These are phyloP conservation scores for Firmiana major DNA, from an alignment of 345 rosid genomes.

Conservation along the genomic window DNA sequence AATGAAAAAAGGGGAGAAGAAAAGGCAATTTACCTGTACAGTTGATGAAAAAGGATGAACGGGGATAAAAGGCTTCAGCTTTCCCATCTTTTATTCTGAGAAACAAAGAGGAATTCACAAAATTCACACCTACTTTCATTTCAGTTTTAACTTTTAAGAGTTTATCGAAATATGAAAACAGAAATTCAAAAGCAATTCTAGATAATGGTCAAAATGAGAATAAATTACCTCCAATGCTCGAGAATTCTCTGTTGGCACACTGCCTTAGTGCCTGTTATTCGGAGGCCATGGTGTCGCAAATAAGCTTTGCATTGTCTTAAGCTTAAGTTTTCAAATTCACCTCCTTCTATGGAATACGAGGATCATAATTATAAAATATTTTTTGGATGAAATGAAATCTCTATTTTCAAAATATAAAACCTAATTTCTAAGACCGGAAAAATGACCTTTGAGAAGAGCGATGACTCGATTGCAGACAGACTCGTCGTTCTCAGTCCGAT, in stretches of 20 bases:
- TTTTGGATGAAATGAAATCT: background rate
- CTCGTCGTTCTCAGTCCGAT: constrained; percentile 29
- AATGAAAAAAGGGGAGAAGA: background rate
- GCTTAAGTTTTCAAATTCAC: constrained; percentile 33
- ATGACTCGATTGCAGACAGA: constrained; percentile 39
- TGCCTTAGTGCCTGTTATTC: constrained; percentile 46
- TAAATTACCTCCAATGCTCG: constrained; percentile 50
- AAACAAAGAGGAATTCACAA: background rate
- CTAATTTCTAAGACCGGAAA: too few relatives aligned
- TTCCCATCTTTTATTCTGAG: constrained; percentile 50
- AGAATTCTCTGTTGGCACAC: constrained; percentile 43
- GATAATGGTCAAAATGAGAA: background rate
- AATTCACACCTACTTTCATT: background rate
- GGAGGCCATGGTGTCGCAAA: constrained; percentile 44
- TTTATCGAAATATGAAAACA: background rate
- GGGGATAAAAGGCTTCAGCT: constrained; percentile 47
- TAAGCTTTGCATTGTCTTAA: constrained; percentile 48
- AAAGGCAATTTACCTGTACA: constrained; percentile 41
- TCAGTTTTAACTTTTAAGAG: too few relatives aligned
- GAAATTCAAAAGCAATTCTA: background rate
- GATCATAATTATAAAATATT: constrained; percentile 5
- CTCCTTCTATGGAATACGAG: constrained; percentile 29
- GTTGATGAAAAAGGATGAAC: constrained; percentile 46
- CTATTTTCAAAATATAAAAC: constrained; percentile 1
- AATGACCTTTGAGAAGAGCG: constrained; percentile 46